phyloP scores from a whole-genome alignment of 306 rosid species.

The Leucaena leucocephala region DNA sequence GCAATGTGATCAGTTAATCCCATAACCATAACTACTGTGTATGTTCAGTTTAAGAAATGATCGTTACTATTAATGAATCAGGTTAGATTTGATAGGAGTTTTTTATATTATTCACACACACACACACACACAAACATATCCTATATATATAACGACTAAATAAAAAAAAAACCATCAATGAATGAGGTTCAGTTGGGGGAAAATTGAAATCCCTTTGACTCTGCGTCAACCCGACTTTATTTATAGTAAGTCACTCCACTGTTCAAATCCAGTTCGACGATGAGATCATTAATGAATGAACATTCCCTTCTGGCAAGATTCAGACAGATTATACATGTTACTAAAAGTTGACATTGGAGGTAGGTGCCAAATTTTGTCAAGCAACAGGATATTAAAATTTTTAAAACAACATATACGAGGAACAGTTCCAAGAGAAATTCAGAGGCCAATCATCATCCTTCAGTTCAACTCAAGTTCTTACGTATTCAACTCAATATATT shows the following conservation, averaged over 20 bases:
- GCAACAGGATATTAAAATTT: no score
- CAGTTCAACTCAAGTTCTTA: not conserved
- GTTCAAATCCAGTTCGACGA: not conserved
- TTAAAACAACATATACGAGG: not conserved
- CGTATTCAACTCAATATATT: not conserved
- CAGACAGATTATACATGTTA: not conserved
- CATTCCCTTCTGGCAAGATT: not conserved
- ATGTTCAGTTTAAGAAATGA: not conserved
- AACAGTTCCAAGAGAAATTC: not conserved
- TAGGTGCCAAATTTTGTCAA: no score
- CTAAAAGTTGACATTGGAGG: not conserved
- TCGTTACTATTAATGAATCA: not conserved
- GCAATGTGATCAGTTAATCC: not conserved
- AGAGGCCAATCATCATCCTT: not conserved
- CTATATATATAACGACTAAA: no score
- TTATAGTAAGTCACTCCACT: no score
- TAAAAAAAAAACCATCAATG: no score
- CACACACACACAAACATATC: no score
- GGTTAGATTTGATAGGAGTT: not conserved
- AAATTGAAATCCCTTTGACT: no score
- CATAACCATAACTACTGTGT: no score
- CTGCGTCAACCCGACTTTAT: no score
- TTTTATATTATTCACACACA: no score
- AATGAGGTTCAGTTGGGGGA: no score
- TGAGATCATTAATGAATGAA: not conserved